Percentiles rank a stretch among this genome's conserved stretches.
Evolutionary conservation across 2,329 filamentous ascomycete genomes (phyloP).

Genomic region (Chrysosporium keratinophilum): DNA sequence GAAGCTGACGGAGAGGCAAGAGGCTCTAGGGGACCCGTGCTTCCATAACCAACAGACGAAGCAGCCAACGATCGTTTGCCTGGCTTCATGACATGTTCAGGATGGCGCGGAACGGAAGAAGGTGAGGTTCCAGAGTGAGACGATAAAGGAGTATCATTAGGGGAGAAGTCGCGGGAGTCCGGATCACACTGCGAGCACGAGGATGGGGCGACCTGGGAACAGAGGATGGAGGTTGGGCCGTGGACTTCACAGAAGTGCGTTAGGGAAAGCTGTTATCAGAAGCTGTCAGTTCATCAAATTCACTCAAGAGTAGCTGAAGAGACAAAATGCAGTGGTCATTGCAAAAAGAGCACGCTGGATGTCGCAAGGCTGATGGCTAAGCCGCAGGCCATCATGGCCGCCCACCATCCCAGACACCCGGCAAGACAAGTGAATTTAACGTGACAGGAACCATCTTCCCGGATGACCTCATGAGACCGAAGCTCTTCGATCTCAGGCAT

Average conservation of each 20-base stretch:
- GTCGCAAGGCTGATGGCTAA: not conserved
- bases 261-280: conserved; percentile 43
- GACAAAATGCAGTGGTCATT: not conserved
- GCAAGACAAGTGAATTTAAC: not conserved
- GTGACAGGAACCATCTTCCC: not conserved
- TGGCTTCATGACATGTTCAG: conserved; percentile 18
- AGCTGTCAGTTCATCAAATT: not conserved
- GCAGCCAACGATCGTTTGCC: conserved; percentile 6
- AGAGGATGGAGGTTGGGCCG: conserved; percentile 52
- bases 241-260: conserved; percentile 55
- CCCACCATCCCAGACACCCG: not conserved
- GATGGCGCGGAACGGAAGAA: conserved; percentile 7
- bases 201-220: conserved; percentile 48
- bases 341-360: not conserved
- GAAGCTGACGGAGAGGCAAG: conserved; percentile 14
- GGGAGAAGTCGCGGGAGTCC: conserved; percentile 30
- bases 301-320: not conserved
- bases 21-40: conserved; percentile 17
- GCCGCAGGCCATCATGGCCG: not conserved
- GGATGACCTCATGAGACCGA: conserved; percentile 7
- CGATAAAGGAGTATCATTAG: conserved; percentile 29
- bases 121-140: conserved; percentile 23
- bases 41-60: conserved; percentile 12
- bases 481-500: not conserved
- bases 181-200: conserved; percentile 45